Conservation (phyloP, 2,329 filamentous ascomycete species). For the Nemania sp. region DNA sequence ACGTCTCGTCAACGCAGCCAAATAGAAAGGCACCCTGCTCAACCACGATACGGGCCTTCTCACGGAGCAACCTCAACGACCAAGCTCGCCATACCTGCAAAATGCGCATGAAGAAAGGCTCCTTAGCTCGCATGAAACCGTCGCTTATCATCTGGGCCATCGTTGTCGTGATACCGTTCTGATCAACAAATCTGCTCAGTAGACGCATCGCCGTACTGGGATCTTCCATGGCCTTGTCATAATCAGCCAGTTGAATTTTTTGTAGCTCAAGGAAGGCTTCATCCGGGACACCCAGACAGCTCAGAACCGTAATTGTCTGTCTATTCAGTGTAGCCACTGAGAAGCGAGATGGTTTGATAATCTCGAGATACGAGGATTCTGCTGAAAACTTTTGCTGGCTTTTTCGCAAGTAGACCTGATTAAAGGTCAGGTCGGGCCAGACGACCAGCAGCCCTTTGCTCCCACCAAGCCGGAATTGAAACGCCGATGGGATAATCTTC, state of each 20-base stretch:
- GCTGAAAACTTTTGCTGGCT: conserved; percentile 89
- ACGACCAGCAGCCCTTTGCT: conserved; percentile 86
- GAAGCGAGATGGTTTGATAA: conserved; percentile 79
- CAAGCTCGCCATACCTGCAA: conserved; percentile 85
- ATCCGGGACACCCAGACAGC: conserved; percentile 72
- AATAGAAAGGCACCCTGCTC: conserved; percentile 84
- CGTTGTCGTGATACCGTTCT: conserved; percentile 76
- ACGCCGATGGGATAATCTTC: conserved; percentile 71
- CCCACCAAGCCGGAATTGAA: conserved; percentile 89
- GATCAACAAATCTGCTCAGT: conserved; percentile 77
- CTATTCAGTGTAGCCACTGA: conserved; percentile 82
- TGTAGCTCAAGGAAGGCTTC: conserved; percentile 70
- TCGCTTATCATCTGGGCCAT: conserved; percentile 77
- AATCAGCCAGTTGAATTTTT: conserved; percentile 65
- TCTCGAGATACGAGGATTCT: conserved; percentile 73
- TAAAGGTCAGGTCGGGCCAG: conserved; percentile 67
- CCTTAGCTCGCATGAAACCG: conserved; percentile 73
- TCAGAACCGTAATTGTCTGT: conserved; percentile 86
- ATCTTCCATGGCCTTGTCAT: conserved; percentile 71
- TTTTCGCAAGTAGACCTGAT: conserved; percentile 75
- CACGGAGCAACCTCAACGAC: conserved; percentile 87
- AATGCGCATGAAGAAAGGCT: conserved; percentile 82
- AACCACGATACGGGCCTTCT: conserved; percentile 85
- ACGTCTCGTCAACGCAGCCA: conserved; percentile 86
- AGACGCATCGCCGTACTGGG: conserved; percentile 66